A percentile compares a stretch with the other conserved stretches of the same genome.
Evolutionary conservation across 1,284 basidiomycete species (phyloP).

Genomic region (Cutaneotrichosporon sp.): DNA sequence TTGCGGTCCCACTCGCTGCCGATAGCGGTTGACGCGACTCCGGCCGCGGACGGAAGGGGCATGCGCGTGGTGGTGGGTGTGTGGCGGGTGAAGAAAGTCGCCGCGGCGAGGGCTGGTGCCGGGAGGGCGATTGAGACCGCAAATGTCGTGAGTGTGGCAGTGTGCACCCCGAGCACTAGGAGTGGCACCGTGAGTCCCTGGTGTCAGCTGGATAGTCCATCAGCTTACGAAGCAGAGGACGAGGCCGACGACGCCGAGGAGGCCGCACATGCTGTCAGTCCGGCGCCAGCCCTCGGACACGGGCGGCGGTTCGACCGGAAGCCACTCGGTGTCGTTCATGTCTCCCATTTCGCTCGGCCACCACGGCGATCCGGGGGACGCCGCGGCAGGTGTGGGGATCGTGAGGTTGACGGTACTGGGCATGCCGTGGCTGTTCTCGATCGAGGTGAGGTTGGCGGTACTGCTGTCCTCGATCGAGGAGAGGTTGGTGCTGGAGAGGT

Average conservation of each 20-base stretch:
- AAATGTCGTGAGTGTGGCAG: constrained; percentile 26
- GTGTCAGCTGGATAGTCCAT: background rate
- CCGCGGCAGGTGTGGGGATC: background rate
- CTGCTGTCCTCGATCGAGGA: background rate
- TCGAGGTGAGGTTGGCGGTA: background rate
- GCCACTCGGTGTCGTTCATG: constrained; percentile 10
- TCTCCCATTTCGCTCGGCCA: background rate
- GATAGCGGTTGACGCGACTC: background rate
- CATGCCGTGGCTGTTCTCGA: background rate
- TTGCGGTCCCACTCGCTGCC: background rate
- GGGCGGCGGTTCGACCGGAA: constrained; percentile 1
- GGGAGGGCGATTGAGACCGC: constrained; percentile 35
- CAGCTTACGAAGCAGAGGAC: constrained; percentile 8
- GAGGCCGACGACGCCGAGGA: constrained; percentile 25
- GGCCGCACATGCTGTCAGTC: constrained; percentile 29
- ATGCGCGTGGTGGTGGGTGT: background rate
- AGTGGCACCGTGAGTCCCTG: constrained; percentile 29
- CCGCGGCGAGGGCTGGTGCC: constrained; percentile 25
- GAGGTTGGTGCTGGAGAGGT: background rate
- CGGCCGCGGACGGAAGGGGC: constrained; percentile 6
- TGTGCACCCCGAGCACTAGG: constrained; percentile 22
- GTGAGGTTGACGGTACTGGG: background rate
- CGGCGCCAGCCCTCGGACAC: constrained; percentile 10
- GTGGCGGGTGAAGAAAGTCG: constrained; percentile 4
- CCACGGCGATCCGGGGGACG: background rate